A percentile compares a stretch with the other conserved stretches of the same genome.
These are phyloP conservation scores for Gleditsia sinensis DNA, from an alignment of 306 rosid species.

Conservation along the genomic window DNA sequence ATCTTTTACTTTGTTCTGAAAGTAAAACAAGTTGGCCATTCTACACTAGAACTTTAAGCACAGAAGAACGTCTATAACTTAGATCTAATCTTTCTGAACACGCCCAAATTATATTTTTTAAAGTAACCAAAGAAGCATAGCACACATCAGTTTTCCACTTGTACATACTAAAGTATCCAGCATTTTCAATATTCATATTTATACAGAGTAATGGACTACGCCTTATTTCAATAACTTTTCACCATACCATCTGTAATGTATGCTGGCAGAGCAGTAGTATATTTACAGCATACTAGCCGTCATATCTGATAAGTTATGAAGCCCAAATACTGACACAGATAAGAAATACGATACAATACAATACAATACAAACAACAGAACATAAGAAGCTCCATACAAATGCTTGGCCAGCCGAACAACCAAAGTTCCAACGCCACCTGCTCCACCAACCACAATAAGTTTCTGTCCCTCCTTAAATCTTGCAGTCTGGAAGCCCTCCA, in stretches of 20 bases:
- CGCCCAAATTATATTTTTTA: background rate
- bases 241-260: background rate
- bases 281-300: background rate
- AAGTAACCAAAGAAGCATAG: background rate
- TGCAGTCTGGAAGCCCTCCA: constrained; percentile 42
- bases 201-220: background rate
- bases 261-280: background rate
- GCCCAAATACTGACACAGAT: too few species aligned
- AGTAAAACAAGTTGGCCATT: background rate
- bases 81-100: background rate
- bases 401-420: constrained; percentile 44
- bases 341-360: too few species aligned
- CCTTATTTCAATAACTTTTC: background rate
- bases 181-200: background rate
- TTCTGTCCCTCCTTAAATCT: constrained; percentile 40
- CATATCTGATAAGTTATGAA: too few species aligned
- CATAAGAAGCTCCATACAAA: constrained; percentile 42
- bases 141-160: background rate
- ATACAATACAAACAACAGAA: too few species aligned
- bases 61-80: background rate
- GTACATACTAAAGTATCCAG: background rate
- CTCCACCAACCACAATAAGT: constrained; percentile 48
- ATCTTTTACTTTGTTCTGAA: background rate
- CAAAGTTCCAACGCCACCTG: constrained; percentile 51
- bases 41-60: background rate